A percentile compares a stretch with the other conserved stretches of the same genome.
These are phyloP conservation scores for Cryphonectria parasitica DNA, from an alignment of 2,329 filamentous ascomycete species.

Conservation along the genomic window DNA sequence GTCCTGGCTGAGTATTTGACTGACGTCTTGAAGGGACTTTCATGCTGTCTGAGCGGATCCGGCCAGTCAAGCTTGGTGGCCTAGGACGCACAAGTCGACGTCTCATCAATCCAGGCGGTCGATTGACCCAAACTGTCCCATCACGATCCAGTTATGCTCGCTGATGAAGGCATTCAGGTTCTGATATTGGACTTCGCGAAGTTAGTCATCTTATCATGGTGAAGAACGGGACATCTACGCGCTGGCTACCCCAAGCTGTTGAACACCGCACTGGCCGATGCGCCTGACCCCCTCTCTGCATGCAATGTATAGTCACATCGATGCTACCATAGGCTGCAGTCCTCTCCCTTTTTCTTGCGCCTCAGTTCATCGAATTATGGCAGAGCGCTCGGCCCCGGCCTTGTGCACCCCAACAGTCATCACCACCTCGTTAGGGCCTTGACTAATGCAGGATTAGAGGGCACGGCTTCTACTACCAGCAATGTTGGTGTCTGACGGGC, in stretches of 20 bases:
- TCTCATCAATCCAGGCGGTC: not conserved
- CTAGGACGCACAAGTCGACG: not conserved
- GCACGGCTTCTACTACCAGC: not conserved
- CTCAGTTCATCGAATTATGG: not conserved
- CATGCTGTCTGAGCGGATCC: not conserved
- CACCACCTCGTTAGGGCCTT: not conserved
- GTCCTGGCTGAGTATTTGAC: not conserved
- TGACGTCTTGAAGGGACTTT: not conserved
- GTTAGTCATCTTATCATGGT: not conserved
- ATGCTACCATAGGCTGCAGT: not conserved
- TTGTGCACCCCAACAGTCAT: not conserved
- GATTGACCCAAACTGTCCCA: not conserved
- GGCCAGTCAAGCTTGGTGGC: not conserved
- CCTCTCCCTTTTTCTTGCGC: not conserved
- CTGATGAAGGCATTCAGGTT: not conserved
- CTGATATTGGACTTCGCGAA: not conserved
- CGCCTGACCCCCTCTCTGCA: not conserved
- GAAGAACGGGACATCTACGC: not conserved
- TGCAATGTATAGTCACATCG: not conserved
- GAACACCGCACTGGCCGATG: not conserved
- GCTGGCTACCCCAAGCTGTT: not conserved
- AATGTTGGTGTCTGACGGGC: not conserved
- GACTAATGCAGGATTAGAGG: constrained; percentile 4
- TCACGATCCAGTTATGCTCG: not conserved
- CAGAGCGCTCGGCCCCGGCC: not conserved